Evolutionary conservation across 345 rosid species (phyloP).

Genomic region (Ceriops tagal): DNA sequence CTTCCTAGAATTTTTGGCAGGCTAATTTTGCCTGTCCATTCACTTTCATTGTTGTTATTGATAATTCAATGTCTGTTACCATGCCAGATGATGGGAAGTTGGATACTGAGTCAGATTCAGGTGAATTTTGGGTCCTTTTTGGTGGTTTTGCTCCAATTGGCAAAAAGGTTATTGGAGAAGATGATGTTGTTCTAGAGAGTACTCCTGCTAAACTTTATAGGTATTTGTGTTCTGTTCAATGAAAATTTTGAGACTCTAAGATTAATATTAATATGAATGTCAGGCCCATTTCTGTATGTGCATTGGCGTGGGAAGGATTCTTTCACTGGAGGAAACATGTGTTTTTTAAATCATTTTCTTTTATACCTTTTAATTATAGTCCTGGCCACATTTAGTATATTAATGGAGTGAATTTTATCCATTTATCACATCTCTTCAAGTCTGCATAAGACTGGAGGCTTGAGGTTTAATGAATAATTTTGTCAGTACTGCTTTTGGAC

Average conservation of each 20-base stretch:
- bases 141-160: slow-evolving; percentile 98
- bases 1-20: background rate
- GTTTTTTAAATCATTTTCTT: background rate
- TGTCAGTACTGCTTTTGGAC: background rate
- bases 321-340: background rate
- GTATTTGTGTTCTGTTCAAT: slow-evolving; percentile 33
- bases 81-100: slow-evolving; percentile 80
- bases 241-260: slow-evolving; percentile 6
- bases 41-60: background rate
- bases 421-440: too few relatives aligned
- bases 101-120: slow-evolving; percentile 94
- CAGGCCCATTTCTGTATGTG: slow-evolving; percentile 1
- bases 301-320: too few relatives aligned
- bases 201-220: slow-evolving; percentile 73
- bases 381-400: too few relatives aligned
- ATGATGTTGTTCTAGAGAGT: slow-evolving; percentile 66
- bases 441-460: background rate
- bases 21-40: background rate
- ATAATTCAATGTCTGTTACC: slow-evolving; percentile 13
- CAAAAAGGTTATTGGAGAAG: slow-evolving; percentile 72
- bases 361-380: background rate
- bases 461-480: background rate
- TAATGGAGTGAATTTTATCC: too few relatives aligned
- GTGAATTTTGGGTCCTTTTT: slow-evolving; percentile 91
- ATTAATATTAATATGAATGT: background rate